Conservation (phyloP, 352 stramenopile species). For the Phytophthora multivora region DNA sequence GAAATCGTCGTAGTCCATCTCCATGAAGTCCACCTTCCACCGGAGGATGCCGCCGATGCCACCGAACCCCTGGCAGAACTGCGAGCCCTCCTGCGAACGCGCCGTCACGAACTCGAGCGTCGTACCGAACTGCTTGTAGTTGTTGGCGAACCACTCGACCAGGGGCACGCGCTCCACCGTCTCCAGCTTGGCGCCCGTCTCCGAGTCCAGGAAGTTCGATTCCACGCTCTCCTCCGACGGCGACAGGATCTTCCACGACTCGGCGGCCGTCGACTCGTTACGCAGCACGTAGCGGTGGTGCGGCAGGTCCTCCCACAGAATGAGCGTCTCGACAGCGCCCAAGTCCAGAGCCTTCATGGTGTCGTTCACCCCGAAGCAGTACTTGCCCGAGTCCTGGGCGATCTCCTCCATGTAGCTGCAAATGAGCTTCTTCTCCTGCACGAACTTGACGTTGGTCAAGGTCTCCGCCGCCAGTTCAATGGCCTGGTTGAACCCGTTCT, state of each 20-base stretch:
- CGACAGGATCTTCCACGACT: slow-evolving; percentile 83
- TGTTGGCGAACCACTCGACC: slow-evolving; percentile 99
- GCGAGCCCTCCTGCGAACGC: slow-evolving; percentile 97
- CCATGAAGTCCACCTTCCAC: slow-evolving; percentile 99
- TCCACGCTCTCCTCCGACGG: slow-evolving; percentile 92
- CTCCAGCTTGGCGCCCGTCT: slow-evolving; percentile 97
- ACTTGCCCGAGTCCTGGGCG: slow-evolving; percentile 98
- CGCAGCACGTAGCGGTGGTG: slow-evolving; percentile 94
- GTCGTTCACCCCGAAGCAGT: slow-evolving; percentile 99
- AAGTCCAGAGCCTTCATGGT: slow-evolving; percentile 98
- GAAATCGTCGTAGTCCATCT: slow-evolving; percentile 95
- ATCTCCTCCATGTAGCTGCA: slow-evolving; percentile 99
- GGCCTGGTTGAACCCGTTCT: slow-evolving; percentile 99
- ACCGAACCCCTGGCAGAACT: slow-evolving; percentile 99
- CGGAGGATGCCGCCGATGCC: slow-evolving; percentile 98
- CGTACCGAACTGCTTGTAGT: slow-evolving; percentile 99
- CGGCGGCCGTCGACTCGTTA: slow-evolving; percentile 92
- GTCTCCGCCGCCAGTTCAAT: slow-evolving; percentile 98
- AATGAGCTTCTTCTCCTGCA: slow-evolving; percentile 99
- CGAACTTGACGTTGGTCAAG: slow-evolving; percentile 98
- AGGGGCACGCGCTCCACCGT: slow-evolving; percentile 96
- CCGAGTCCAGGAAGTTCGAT: slow-evolving; percentile 95
- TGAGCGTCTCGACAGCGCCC: slow-evolving; percentile 99
- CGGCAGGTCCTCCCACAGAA: slow-evolving; percentile 99
- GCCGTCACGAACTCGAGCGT: slow-evolving; percentile 99